phyloP scores from a whole-genome alignment of 192 early-diverging fungal species.

The Coemansia pectinata region DNA sequence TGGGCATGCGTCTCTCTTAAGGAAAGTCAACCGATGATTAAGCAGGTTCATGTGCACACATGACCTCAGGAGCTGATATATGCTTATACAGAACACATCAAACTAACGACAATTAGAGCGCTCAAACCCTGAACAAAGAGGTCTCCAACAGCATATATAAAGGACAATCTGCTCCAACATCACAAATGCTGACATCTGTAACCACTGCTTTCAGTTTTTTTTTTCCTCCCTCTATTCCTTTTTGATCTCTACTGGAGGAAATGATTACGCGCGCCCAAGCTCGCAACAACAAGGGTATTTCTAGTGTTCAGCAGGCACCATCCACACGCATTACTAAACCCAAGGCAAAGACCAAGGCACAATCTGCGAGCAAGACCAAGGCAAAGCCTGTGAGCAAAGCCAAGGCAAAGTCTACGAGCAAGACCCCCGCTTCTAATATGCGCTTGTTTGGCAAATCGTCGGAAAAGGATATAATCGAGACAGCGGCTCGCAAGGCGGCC shows the following conservation, averaged over 20 bases:
- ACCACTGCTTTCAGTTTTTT: background rate
- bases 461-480: background rate
- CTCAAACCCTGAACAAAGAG: background rate
- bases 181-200: background rate
- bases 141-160: background rate
- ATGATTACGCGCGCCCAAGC: background rate
- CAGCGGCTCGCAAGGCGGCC: constrained; percentile 2
- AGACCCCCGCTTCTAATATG: background rate
- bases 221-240: background rate
- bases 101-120: background rate
- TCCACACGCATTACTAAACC: background rate
- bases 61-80: background rate
- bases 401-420: background rate
- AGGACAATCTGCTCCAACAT: background rate
- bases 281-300: background rate
- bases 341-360: background rate
- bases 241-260: background rate
- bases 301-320: background rate
- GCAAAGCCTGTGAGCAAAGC: background rate
- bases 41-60: background rate
- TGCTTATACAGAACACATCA: background rate
- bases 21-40: background rate
- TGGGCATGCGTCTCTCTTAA: background rate
- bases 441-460: background rate
- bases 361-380: background rate